Conservation (phyloP, 495 filamentous ascomycete species). For the Recurvomyces mirabilis region DNA sequence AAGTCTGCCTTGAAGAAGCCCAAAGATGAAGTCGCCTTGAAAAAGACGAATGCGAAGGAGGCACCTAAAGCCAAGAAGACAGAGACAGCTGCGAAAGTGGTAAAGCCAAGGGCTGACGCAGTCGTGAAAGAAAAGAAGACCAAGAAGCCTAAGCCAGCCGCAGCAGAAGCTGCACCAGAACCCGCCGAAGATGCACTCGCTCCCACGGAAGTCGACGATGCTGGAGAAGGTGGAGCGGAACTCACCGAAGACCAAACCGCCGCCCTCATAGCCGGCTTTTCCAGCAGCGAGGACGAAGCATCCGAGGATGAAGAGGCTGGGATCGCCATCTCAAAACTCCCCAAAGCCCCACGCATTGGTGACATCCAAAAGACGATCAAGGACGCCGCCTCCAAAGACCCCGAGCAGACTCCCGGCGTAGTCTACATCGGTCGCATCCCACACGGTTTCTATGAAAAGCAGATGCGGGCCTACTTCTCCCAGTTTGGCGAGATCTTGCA, state of each 20-base stretch:
- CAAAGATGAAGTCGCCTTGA: not conserved
- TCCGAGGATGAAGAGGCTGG: constrained; percentile 41
- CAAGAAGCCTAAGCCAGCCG: constrained; percentile 5
- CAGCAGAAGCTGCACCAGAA: constrained; percentile 8
- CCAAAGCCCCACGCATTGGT: constrained; percentile 36
- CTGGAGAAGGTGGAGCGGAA: constrained; percentile 7
- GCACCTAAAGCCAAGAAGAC: not conserved
- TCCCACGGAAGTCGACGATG: constrained; percentile 26
- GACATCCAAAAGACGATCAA: constrained; percentile 51
- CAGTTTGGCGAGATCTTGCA: constrained; percentile 81
- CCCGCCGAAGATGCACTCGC: constrained; percentile 19
- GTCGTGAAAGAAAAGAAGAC: not conserved
- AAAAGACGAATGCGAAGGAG: not conserved
- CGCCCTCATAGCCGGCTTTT: constrained; percentile 64
- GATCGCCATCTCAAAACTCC: constrained; percentile 47
- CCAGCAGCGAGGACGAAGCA: constrained; percentile 50
- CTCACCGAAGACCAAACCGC: constrained; percentile 53
- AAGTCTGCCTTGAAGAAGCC: constrained; percentile 21
- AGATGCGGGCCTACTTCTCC: constrained; percentile 89
- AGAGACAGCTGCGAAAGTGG: too few species aligned
- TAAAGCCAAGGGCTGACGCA: constrained; percentile 4
- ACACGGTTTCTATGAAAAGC: constrained; percentile 90
- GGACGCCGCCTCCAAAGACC: constrained; percentile 24
- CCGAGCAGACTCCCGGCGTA: constrained; percentile 53
- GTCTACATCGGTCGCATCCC: constrained; percentile 85